A percentile compares a stretch with the other conserved stretches of the same genome.
Evolutionary conservation across 148 eudicot genomes (phyloP).

Genomic region (Cornus florida): DNA sequence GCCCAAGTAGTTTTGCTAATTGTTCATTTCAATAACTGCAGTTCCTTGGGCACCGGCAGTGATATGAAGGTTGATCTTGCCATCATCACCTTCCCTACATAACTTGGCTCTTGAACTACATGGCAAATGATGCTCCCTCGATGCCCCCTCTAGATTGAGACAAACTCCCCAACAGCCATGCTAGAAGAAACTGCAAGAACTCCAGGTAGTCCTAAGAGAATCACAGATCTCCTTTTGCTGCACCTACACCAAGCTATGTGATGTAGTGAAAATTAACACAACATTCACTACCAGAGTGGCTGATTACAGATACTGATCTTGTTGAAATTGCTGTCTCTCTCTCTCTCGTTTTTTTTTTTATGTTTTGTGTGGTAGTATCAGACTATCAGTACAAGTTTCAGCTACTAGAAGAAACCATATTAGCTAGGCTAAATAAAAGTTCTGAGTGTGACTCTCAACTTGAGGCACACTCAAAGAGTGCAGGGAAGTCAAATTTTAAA

Average conservation of each 20-base stretch:
- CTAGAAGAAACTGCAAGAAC: slow-evolving; percentile 45
- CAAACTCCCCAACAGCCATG: slow-evolving; percentile 47
- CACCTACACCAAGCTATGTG: slow-evolving; percentile 41
- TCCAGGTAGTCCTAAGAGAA: slow-evolving; percentile 36
- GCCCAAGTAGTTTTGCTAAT: neutral
- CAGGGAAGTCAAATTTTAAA: slow-evolving; percentile 1
- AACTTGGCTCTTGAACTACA: neutral
- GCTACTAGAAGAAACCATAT: slow-evolving; percentile 12
- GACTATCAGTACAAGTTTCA: slow-evolving; percentile 17
- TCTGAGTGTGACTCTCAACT: slow-evolving; percentile 19
- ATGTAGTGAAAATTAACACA: slow-evolving; percentile 38
- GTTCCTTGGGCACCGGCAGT: neutral
- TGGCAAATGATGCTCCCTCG: slow-evolving; percentile 1
- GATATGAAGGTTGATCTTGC: slow-evolving; percentile 18
- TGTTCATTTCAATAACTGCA: neutral
- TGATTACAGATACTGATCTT: slow-evolving; percentile 38
- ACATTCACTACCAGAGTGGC: slow-evolving; percentile 37
- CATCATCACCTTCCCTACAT: neutral
- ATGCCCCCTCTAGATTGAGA: slow-evolving; percentile 42
- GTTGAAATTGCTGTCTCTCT: slow-evolving; percentile 8
- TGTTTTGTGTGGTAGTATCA: slow-evolving; percentile 10
- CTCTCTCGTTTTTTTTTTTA: too few relatives aligned
- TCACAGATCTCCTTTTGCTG: slow-evolving; percentile 36
- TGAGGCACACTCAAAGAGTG: slow-evolving; percentile 7
- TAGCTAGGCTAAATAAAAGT: neutral